These are phyloP conservation scores for Thermoascus crustaceus DNA, from an alignment of 2,329 filamentous ascomycete genomes.

Conservation along the genomic window DNA sequence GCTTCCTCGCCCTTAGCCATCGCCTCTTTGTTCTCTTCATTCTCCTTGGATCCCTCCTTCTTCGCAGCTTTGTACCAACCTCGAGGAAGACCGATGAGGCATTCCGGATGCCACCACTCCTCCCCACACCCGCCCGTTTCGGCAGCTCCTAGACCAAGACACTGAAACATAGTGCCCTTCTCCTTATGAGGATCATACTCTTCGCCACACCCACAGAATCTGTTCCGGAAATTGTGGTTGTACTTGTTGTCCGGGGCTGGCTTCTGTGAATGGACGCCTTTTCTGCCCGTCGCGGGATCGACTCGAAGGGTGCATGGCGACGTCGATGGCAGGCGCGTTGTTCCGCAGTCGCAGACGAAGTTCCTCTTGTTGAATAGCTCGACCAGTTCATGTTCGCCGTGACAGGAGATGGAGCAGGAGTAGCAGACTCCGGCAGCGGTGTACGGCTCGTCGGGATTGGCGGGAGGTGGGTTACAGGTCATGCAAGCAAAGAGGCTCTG, in stretches of 20 bases:
- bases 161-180: conserved; percentile 98
- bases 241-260: conserved; percentile 69
- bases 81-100: conserved; percentile 70
- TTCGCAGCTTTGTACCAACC: conserved; percentile 45
- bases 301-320: conserved; percentile 69
- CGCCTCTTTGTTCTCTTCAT: conserved; percentile 28
- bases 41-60: conserved; percentile 13
- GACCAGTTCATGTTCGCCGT: conserved; percentile 88
- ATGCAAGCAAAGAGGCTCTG: conserved; percentile 88
- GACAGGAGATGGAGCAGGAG: conserved; percentile 91
- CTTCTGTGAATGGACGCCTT: conserved; percentile 71
- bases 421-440: conserved; percentile 83
- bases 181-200: conserved; percentile 84
- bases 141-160: conserved; percentile 69
- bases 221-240: conserved; percentile 91
- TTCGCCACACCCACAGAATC: conserved; percentile 81
- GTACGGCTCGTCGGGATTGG: conserved; percentile 54
- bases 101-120: conserved; percentile 97
- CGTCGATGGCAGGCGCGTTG: conserved; percentile 62
- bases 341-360: conserved; percentile 95
- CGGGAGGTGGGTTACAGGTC: conserved; percentile 79
- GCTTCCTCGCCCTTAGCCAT: conserved; percentile 12
- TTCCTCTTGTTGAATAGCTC: conserved; percentile 94
- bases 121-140: conserved; percentile 87
- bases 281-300: conserved; percentile 63